Evolutionary conservation across 2,329 filamentous ascomycete species (phyloP), one percentile per base, ranked within the genome.

Genomic region (Metarhizium humberi): DNA sequence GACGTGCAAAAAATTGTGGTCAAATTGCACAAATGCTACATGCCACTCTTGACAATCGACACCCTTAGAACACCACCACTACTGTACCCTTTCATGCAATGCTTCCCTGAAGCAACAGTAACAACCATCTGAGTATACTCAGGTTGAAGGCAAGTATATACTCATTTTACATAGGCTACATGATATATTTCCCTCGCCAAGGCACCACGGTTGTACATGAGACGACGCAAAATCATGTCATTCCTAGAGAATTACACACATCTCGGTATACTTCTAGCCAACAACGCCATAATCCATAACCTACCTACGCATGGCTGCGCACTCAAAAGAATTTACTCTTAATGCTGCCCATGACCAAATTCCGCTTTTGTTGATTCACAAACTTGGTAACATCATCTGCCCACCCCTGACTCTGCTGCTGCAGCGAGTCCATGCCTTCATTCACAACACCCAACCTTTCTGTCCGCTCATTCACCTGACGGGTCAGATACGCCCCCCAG

Each of bases 381-480:
- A 82, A 96, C 69, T 95, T 96, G 64, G 82, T 87, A 53, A 95
- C 91, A 67, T 95, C 92, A 36, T 91, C 84, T 14, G 90, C 87
- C 85, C 90, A 97, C 18, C 85, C 87, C 55, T 84, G 83, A 66
- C 89, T 95, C 62, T 86, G 86, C 63, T 90, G 81, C 64, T 92
- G 86, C 57, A 96, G 72, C 59, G 82, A 84, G 59, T 95, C 87
- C 84, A 97, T 91, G 50, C 78, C 85, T 64, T 97, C 92, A 2
- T 86, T 87, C 71, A 92, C 86, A 5, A 95, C 75, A 48, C 86
- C 87, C 56, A 99, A 75, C 65, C 86, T 90, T 73, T 97, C 90
- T 0, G 94, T 96, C 52, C 94, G 76, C 71, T 97, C 92, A 63
- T 95, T 91, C 49, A 99, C 72, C 69, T 95, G 90, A 40, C 92